Conservation (phyloP, 108 stramenopile species). For the Ochromonas danica region DNA sequence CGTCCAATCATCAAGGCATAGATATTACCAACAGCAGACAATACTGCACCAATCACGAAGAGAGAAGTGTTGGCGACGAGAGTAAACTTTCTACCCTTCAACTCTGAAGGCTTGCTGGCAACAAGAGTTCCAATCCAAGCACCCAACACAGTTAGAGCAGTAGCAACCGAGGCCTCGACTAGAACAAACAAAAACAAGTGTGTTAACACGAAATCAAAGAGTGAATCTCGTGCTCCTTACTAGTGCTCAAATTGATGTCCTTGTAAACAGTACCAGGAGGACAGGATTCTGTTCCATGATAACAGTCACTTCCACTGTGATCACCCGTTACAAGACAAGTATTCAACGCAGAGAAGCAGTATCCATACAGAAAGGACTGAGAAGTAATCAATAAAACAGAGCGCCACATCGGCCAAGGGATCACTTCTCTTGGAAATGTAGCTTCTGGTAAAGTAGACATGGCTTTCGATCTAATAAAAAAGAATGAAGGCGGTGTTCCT, state of each 20-base stretch:
- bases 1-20: not conserved
- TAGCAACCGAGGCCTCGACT: constrained; percentile 23
- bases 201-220: not conserved
- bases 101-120: constrained; percentile 11
- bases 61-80: not conserved
- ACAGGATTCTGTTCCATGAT: not conserved
- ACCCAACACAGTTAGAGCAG: not conserved
- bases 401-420: constrained; percentile 18
- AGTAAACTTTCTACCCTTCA: constrained; percentile 19
- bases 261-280: constrained; percentile 23
- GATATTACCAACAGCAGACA: not conserved
- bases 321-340: constrained; percentile 26
- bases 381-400: not conserved
- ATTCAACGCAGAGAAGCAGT: constrained; percentile 8
- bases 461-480: too few relatives aligned
- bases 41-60: constrained; percentile 6
- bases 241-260: constrained; percentile 1
- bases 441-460: constrained; percentile 24
- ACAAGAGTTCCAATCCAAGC: constrained; percentile 23
- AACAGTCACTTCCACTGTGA: constrained; percentile 23
- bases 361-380: constrained; percentile 30
- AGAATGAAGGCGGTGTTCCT: too few relatives aligned
- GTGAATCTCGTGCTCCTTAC: not conserved
- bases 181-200: not conserved
- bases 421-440: not conserved